Percentiles rank a stretch among this genome's conserved stretches.
phyloP scores from a whole-genome alignment of 139 green algal genomes.

The Chlorella ohadii region DNA sequence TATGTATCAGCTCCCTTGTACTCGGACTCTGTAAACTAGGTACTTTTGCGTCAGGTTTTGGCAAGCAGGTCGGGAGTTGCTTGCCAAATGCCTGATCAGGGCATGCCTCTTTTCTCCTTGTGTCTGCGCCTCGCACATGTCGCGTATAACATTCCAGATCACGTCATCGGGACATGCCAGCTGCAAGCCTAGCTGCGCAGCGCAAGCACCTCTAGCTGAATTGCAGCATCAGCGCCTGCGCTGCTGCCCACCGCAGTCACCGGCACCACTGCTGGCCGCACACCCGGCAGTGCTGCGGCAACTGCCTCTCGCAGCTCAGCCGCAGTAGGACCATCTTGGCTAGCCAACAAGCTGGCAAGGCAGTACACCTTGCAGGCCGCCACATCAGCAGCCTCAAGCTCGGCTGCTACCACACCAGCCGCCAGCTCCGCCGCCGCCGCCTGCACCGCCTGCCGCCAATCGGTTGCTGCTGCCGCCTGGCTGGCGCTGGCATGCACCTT shows the following conservation, averaged over 20 bases:
- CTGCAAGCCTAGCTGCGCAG: background rate
- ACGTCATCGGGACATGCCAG: too few species aligned
- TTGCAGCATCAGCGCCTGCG: background rate
- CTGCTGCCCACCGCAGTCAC: constrained; percentile 17
- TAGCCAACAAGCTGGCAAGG: background rate
- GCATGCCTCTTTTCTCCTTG: too few species aligned
- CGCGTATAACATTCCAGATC: too few species aligned
- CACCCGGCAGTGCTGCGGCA: background rate
- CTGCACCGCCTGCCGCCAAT: background rate
- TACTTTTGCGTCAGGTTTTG: too few species aligned
- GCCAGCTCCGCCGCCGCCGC: background rate
- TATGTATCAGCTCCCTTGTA: too few species aligned
- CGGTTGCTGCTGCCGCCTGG: background rate
- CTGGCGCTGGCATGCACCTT: background rate
- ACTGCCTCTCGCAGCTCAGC: background rate
- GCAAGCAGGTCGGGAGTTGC: too few species aligned
- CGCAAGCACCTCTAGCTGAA: constrained; percentile 16
- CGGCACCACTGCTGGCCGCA: constrained; percentile 8
- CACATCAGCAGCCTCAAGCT: constrained; percentile 26
- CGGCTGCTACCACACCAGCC: background rate
- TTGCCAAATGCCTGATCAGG: too few species aligned
- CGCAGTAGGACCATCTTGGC: background rate
- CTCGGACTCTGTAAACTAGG: too few species aligned
- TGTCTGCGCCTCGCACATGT: too few species aligned
- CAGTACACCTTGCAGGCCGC: constrained; percentile 35